Percentiles rank a stretch among this genome's conserved stretches.
Conservation (phyloP, 257 asterid genomes). For the Scutellaria minor region DNA sequence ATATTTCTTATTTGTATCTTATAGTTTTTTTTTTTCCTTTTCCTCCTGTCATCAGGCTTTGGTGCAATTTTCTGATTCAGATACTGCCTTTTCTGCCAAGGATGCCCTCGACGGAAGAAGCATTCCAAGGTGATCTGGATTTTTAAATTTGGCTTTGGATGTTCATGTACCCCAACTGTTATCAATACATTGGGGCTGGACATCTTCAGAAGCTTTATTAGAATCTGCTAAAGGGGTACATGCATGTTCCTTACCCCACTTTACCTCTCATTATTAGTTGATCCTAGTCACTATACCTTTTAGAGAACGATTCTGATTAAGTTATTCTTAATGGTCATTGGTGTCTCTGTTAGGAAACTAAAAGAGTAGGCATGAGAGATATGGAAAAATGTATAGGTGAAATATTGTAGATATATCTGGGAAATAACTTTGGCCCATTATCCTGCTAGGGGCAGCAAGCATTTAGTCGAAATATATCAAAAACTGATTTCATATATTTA, state of each 20-base stretch:
- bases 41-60: constrained; percentile 60
- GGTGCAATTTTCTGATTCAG: constrained; percentile 89
- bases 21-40: neutral
- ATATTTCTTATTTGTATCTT: neutral
- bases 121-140: constrained; percentile 92
- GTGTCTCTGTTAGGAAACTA: constrained; percentile 18
- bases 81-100: constrained; percentile 85
- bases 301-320: constrained; percentile 12
- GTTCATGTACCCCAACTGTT: constrained; percentile 59
- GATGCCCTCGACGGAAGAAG: constrained; percentile 95
- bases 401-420: constrained; percentile 1
- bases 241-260: constrained; percentile 68
- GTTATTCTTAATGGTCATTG: neutral
- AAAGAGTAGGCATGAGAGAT: constrained; percentile 24
- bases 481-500: too few species aligned
- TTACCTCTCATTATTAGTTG: constrained; percentile 40
- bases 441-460: too few species aligned
- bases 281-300: constrained; percentile 37
- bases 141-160: constrained; percentile 65
- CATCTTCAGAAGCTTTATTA: constrained; percentile 66
- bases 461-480: too few species aligned
- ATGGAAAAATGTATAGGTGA: neutral
- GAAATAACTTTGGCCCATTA: neutral
- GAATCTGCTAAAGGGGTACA: constrained; percentile 62
- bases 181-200: constrained; percentile 59